Evolutionary conservation across 495 filamentous ascomycete genomes (phyloP).

Genomic region (Cetradonia linearis): DNA sequence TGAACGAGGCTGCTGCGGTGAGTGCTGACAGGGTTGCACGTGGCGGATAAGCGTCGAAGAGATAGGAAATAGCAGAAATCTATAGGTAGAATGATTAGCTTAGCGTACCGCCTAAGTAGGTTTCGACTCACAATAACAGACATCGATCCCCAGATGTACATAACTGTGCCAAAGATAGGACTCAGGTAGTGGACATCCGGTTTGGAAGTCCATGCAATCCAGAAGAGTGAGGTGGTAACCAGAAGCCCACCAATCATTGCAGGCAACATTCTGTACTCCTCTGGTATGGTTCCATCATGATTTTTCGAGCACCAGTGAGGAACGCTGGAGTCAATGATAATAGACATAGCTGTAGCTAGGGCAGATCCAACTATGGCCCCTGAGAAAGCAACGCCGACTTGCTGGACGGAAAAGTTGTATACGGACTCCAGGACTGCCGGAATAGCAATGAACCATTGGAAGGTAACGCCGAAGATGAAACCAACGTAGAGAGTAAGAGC

Average conservation of each 20-base stretch:
- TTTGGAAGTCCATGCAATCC: conserved; percentile 31
- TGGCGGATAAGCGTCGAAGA: conserved; percentile 34
- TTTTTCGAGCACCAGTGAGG: conserved; percentile 25
- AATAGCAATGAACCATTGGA: conserved; percentile 36
- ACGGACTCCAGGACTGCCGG: conserved; percentile 30
- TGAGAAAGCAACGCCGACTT: conserved; percentile 36
- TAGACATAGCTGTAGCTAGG: conserved; percentile 35
- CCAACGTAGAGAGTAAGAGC: conserved; percentile 21
- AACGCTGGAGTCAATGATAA: conserved; percentile 39
- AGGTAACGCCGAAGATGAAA: conserved; percentile 32
- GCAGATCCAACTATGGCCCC: conserved; percentile 44
- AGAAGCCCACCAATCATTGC: conserved; percentile 46
- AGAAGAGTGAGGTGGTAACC: conserved; percentile 33
- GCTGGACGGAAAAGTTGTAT: conserved; percentile 31
- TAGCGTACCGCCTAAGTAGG: background rate
- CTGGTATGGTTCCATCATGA: conserved; percentile 29
- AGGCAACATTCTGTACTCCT: conserved; percentile 44
- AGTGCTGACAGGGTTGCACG: conserved; percentile 27
- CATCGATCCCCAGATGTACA: conserved; percentile 54
- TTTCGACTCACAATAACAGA: conserved; percentile 37
- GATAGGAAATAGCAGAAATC: conserved; percentile 33
- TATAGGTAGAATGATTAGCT: conserved; percentile 11
- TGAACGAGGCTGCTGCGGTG: conserved; percentile 20
- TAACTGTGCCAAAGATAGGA: conserved; percentile 37
- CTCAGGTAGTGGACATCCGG: conserved; percentile 17